Percentiles rank a stretch among this genome's conserved stretches.
These are phyloP conservation scores for Candida namnaoensis DNA, from an alignment of 805 yeast genomes.

Conservation along the genomic window DNA sequence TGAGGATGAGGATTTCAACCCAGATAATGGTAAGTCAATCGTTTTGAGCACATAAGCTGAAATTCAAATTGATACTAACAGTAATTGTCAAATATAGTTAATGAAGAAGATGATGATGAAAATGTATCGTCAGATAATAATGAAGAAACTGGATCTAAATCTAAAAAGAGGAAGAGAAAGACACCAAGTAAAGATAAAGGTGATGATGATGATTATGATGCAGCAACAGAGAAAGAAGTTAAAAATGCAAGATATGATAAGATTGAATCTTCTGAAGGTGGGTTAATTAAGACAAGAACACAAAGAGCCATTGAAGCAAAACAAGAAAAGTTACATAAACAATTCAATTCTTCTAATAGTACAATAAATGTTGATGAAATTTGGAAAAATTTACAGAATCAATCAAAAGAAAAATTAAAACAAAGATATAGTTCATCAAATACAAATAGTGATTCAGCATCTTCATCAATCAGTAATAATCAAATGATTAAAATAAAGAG, in stretches of 20 bases:
- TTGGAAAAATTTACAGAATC: slow-evolving; percentile 44
- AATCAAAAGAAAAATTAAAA: slow-evolving; percentile 18
- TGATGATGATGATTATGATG: slow-evolving; percentile 26
- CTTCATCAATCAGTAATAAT: slow-evolving; percentile 7
- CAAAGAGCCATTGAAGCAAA: slow-evolving; percentile 41
- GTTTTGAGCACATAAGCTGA: no score
- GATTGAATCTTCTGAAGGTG: slow-evolving; percentile 51
- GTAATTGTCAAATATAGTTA: not conserved
- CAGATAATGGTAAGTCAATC: slow-evolving; percentile 20
- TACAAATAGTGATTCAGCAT: slow-evolving; percentile 1
- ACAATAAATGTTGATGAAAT: slow-evolving; percentile 40
- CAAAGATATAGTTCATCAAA: slow-evolving; percentile 11
- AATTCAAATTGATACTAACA: slow-evolving; percentile 2
- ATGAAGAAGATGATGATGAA: slow-evolving; percentile 14
- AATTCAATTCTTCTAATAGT: slow-evolving; percentile 7
- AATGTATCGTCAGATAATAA: not conserved
- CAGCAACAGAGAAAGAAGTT: slow-evolving; percentile 24
- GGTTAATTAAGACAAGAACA: slow-evolving; percentile 61
- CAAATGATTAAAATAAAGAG: slow-evolving; percentile 65
- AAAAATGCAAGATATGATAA: slow-evolving; percentile 30
- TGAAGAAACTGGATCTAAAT: no score
- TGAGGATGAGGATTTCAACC: slow-evolving; percentile 50
- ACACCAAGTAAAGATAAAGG: slow-evolving; percentile 9
- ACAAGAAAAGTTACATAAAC: slow-evolving; percentile 14
- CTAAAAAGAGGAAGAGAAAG: slow-evolving; percentile 5